Base-by-base conservation (phyloP, 73 alveolate genomes). In the Uronychia binucleata region DNA sequence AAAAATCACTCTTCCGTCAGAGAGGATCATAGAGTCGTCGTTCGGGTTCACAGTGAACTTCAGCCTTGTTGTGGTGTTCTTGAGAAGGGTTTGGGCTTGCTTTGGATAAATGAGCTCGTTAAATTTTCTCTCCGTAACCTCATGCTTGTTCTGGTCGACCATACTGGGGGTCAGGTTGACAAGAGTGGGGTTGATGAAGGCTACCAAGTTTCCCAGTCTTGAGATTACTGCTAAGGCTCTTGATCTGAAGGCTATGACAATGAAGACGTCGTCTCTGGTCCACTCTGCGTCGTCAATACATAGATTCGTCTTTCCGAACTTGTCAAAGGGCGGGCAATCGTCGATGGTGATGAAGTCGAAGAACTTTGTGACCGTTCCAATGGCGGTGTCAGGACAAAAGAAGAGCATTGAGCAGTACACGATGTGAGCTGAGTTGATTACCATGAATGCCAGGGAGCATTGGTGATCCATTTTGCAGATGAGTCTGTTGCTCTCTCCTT, bases 251-350 rank as follows among this genome's bases (percentile, higher is more conserved):
- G 84, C 79, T 30, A 89, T 84, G 0, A 89, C 75, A 19, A 81
- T 78, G 82, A 78, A 80, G 0, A 85, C 85, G 78, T 89, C 95
- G 67, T 84, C 79, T 28, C 59, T 75, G 13, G 91, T 84, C 95
- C 95, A 89, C 19, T 46, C 67, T 8, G 82, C 78, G 67, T 83
- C 91, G 33, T 83, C 91, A 13, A 89, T 89, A 59, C 84, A 85
- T 0, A 90, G 85, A 67, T 82, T 85, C 1, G 95, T 85, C 58
- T 90, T 90, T 28, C 95, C 95, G 28, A 59, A 35, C 1, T 60
- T 82, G 78, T 90, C 95, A 78, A 90, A 85, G 26, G 95, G 34
- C 0, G 95, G 95, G 59, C 91, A 76, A 31, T 90, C 95, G 46
- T 90, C 91, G 14, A 92, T 85, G 0, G 84, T 84, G 1, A 90